Base-by-base conservation (phyloP, 108 stramenopile species). In the Schizochytrium sp. region DNA sequence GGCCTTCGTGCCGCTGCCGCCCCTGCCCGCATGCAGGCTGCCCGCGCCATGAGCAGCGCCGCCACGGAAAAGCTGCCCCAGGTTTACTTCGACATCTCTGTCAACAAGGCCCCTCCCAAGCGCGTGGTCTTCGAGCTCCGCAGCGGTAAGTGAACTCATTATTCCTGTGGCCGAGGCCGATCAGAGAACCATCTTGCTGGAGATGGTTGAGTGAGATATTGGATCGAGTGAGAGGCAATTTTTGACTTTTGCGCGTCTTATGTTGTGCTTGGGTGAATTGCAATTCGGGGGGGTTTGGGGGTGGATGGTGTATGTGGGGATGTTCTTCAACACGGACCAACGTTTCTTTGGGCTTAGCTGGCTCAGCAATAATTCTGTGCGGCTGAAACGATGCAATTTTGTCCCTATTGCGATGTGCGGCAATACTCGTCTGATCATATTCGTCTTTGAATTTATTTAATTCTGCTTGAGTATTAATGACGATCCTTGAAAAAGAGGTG, bases 21-120 rank as follows among this genome's bases (percentile, higher is more conserved):
- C 42, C 64, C 64, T 38, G 28, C 12, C 10, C 13, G 57, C 57
- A 15, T 58, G 13, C 57, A 58, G 19, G 64, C 64, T 15, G 64
- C 64, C 12, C 64, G 64, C 64, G 64, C 64, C 64, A 69, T 69
- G 64, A 69, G 76, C 76, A 83, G 76, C 76, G 47, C 53, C 72
- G 42, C 40, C 72, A 15, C 72, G 76, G 76, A 49, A 53, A 83
- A 83, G 76, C 47, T 55, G 17, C 76, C 76, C 50, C 47, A 83
- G 76, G 93, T 94, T 12, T 94, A 92, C 93, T 94, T 94, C 91
- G 93, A 94, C 89, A 83, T 93, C 57, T 47, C 76, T 46, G 69
- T 89, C 60, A 88, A 89, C 76, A 88, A 87, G 17, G 57, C 45
- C 41, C 12, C 72, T 4, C 46, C 44, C 10, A 89, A 89, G 19